phyloP scores from a whole-genome alignment of 768 basidiomycete species.

The Asterophora parasitica region DNA sequence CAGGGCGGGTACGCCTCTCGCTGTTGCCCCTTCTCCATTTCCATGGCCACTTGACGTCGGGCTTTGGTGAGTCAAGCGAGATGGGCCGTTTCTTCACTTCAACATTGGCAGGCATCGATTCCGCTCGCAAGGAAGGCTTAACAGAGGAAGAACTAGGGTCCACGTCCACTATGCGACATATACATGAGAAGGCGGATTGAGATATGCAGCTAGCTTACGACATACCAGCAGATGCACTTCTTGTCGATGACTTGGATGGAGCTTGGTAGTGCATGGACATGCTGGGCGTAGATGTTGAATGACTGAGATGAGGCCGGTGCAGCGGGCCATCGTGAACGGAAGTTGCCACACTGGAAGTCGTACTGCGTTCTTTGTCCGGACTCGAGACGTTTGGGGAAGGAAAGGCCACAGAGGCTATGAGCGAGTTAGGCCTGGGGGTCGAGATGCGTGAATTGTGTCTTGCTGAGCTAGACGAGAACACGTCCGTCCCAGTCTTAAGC shows the following conservation, averaged over 20 bases:
- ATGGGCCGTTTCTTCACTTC: background rate
- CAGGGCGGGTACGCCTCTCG: background rate
- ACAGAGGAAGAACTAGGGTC: background rate
- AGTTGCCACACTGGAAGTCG: background rate
- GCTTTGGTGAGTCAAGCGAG: background rate
- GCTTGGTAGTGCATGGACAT: constrained; percentile 2
- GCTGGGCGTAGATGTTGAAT: constrained; percentile 11
- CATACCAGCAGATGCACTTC: constrained; percentile 5
- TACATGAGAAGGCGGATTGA: background rate
- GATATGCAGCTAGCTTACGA: background rate
- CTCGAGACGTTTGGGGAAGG: background rate
- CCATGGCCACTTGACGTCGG: constrained; percentile 5
- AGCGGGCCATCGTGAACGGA: background rate
- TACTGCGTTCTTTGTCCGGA: background rate
- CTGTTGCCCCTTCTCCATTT: constrained; percentile 6
- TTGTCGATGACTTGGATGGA: constrained; percentile 5
- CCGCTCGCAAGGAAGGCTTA: background rate
- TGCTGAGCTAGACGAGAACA: background rate
- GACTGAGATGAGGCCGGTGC: constrained; percentile 7
- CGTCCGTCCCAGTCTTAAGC: background rate
- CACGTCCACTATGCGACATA: background rate
- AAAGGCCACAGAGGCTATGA: background rate
- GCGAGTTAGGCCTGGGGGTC: constrained; percentile 2
- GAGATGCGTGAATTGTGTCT: background rate
- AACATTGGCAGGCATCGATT: background rate